These are phyloP conservation scores for Lentinus tigrinus DNA, from an alignment of 768 basidiomycete genomes.

Conservation along the genomic window DNA sequence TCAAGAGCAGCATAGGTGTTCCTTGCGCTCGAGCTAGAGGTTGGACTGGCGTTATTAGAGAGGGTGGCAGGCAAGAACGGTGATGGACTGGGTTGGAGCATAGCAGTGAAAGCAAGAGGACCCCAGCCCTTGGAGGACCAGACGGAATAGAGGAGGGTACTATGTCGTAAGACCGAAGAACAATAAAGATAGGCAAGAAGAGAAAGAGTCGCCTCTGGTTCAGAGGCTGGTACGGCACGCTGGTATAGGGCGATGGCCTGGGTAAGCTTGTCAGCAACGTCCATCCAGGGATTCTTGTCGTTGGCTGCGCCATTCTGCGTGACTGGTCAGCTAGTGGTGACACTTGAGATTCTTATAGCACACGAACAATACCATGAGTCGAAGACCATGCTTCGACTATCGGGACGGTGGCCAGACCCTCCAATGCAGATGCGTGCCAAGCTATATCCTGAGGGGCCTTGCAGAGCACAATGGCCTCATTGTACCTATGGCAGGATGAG, in stretches of 20 bases:
- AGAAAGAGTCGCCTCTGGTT: slow-evolving; percentile 53
- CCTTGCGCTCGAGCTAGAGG: slow-evolving; percentile 10
- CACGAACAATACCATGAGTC: slow-evolving; percentile 68
- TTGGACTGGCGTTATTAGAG: slow-evolving; percentile 41
- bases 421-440: slow-evolving; percentile 89
- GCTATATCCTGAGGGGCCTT: slow-evolving; percentile 71
- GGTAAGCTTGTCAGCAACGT: slow-evolving; percentile 69
- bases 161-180: slow-evolving; percentile 67
- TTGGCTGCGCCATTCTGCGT: slow-evolving; percentile 55
- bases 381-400: slow-evolving; percentile 84
- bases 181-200: slow-evolving; percentile 67
- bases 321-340: not conserved
- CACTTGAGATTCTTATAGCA: not conserved
- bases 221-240: slow-evolving; percentile 46
- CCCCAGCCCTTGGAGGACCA: slow-evolving; percentile 92
- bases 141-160: slow-evolving; percentile 70
- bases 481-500: slow-evolving; percentile 57
- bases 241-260: slow-evolving; percentile 65
- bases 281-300: slow-evolving; percentile 71
- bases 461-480: slow-evolving; percentile 79
- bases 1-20: slow-evolving; percentile 50
- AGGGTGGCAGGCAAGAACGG: slow-evolving; percentile 61
- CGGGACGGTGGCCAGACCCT: slow-evolving; percentile 78
- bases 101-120: slow-evolving; percentile 68
- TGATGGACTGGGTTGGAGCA: slow-evolving; percentile 65